These are phyloP conservation scores for Xylaria flabelliformis DNA, from an alignment of 495 filamentous ascomycete species.

Conservation along the genomic window DNA sequence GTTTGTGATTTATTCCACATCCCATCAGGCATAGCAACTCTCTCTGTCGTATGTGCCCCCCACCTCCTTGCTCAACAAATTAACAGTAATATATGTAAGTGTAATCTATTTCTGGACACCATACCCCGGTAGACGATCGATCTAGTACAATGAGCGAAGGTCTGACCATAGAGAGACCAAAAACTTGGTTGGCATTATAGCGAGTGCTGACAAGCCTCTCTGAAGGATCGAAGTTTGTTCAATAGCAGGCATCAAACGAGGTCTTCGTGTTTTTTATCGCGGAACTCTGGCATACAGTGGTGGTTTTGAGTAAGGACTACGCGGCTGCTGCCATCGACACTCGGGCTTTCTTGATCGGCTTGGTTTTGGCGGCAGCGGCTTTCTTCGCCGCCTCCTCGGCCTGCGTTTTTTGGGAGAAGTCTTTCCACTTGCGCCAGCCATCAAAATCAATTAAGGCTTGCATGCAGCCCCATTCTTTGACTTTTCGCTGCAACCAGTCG, in stretches of 20 bases:
- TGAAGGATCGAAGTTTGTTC: neutral
- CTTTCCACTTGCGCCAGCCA: slow-evolving; percentile 97
- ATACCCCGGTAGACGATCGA: neutral
- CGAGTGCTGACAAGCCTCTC: neutral
- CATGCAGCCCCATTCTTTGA: slow-evolving; percentile 99
- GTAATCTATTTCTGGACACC: neutral
- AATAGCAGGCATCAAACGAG: neutral
- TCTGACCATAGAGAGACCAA: too few relatives aligned
- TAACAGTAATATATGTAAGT: neutral
- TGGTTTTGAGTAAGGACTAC: neutral
- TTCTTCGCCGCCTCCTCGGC: slow-evolving; percentile 43
- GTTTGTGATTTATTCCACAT: neutral
- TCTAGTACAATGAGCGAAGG: neutral
- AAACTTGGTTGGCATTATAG: neutral
- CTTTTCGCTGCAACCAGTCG: slow-evolving; percentile 95
- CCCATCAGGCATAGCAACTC: neutral
- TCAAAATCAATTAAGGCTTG: slow-evolving; percentile 98
- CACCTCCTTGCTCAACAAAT: neutral
- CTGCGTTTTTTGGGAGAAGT: slow-evolving; percentile 61
- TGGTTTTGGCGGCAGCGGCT: slow-evolving; percentile 36
- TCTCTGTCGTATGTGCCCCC: neutral
- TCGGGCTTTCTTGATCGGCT: slow-evolving; percentile 48
- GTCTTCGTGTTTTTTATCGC: neutral
- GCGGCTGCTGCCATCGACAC: slow-evolving; percentile 40
- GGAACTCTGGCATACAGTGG: neutral